Evolutionary conservation across 768 basidiomycete genomes (phyloP).

Genomic region (Suillus fuscotomentosus): DNA sequence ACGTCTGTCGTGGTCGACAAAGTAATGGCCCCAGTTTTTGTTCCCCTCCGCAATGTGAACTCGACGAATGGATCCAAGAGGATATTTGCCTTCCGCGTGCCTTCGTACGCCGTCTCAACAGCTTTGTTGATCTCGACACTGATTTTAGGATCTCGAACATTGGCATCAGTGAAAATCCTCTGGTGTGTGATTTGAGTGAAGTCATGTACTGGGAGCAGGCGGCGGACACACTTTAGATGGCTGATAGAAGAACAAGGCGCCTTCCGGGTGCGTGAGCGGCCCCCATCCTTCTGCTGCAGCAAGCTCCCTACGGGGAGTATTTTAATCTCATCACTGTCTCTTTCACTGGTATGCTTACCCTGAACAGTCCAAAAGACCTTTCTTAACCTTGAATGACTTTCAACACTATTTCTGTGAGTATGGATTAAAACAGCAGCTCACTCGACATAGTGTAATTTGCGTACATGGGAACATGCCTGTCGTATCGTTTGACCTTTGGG

Average conservation of each 20-base stretch:
- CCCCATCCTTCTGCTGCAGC: background rate
- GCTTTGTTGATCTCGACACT: no score
- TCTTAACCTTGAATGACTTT: background rate
- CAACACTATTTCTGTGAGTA: no score
- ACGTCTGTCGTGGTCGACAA: no score
- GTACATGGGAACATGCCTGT: background rate
- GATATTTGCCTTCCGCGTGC: no score
- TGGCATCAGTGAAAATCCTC: no score
- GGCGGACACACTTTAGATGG: constrained; percentile 30
- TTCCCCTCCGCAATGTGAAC: no score
- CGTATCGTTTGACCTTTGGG: background rate
- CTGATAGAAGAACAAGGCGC: constrained; percentile 47
- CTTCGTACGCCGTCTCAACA: no score
- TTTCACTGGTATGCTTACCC: background rate
- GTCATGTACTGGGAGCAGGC: no score
- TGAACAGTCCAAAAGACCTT: background rate
- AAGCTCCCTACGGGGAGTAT: background rate
- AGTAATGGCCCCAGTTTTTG: no score
- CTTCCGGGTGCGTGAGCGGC: constrained; percentile 45
- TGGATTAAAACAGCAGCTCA: background rate
- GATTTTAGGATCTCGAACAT: no score
- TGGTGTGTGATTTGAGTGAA: no score
- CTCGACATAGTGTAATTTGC: background rate
- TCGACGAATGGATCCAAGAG: no score
- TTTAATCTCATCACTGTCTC: background rate